These are phyloP conservation scores for Elaeis guineensis DNA, from an alignment of 176 grass and related monocot species.

Conservation along the genomic window DNA sequence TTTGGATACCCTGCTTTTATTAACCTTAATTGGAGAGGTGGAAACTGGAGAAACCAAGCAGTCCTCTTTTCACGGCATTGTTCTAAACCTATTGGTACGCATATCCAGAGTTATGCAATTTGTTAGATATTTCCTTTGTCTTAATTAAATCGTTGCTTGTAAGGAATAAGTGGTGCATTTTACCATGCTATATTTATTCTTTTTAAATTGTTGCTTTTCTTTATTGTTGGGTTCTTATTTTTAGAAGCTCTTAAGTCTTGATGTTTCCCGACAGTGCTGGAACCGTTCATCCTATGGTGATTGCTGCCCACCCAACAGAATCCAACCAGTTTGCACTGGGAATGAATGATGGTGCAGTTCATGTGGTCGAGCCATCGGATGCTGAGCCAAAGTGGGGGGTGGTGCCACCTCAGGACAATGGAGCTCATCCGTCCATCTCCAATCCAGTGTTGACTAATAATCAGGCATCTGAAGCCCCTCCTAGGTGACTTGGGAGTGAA, in stretches of 20 bases:
- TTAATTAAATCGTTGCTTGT: too few relatives aligned
- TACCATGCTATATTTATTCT: too few relatives aligned
- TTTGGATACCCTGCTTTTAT: too few relatives aligned
- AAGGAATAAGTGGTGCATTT: too few relatives aligned
- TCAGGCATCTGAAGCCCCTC: conserved; percentile 59
- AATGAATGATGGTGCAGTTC: conserved; percentile 83
- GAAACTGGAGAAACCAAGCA: too few relatives aligned
- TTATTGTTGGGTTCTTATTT: conserved; percentile 5
- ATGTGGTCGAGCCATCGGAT: conserved; percentile 86
- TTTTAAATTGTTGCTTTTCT: not conserved
- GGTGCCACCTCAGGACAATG: conserved; percentile 61
- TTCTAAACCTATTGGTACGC: too few relatives aligned
- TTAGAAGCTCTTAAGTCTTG: too few relatives aligned
- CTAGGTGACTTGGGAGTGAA: conserved; percentile 27
- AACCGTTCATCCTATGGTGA: conserved; percentile 52
- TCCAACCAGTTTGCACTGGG: conserved; percentile 89
- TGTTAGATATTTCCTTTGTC: too few relatives aligned
- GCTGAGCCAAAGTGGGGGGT: conserved; percentile 70
- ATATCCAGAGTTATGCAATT: too few relatives aligned
- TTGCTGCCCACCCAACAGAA: conserved; percentile 87
- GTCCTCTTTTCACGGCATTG: too few relatives aligned
- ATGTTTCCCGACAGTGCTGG: conserved; percentile 38
- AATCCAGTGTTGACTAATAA: conserved; percentile 33
- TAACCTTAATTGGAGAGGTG: too few relatives aligned
- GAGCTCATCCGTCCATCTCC: conserved; percentile 40